Conservation (phyloP, 2,329 filamentous ascomycete species). For the Exophiala alcalophila region DNA sequence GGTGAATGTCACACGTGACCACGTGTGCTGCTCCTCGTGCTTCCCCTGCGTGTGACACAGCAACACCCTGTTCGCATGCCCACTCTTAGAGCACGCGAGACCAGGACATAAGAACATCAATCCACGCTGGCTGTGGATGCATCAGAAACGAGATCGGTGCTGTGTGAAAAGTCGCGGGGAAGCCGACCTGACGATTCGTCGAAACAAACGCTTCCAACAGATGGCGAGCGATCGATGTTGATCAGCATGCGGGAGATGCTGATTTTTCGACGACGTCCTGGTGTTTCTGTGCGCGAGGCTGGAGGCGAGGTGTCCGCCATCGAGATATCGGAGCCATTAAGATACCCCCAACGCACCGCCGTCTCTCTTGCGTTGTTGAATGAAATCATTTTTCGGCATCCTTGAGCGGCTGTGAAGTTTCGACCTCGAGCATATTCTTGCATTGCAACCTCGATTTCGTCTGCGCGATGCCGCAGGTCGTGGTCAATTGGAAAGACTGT, state of each 20-base stretch:
- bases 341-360: slow-evolving; percentile 15
- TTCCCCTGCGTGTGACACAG: background rate
- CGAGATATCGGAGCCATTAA: background rate
- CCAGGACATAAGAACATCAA: too few relatives aligned
- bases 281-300: slow-evolving; percentile 1
- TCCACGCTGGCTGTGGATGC: slow-evolving; percentile 10
- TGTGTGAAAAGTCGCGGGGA: slow-evolving; percentile 1
- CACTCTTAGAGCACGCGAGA: background rate
- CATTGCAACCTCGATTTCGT: background rate
- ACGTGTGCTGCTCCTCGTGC: background rate
- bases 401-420: slow-evolving; percentile 12
- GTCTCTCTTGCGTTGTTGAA: slow-evolving; percentile 10
- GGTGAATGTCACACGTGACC: background rate
- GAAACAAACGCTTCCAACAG: slow-evolving; percentile 8
- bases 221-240: slow-evolving; percentile 20
- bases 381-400: slow-evolving; percentile 4
- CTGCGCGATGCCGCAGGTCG: background rate
- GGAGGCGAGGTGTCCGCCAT: background rate
- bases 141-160: slow-evolving; percentile 11
- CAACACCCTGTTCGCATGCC: background rate
- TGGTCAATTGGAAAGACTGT: background rate
- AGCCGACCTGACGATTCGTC: slow-evolving; percentile 6
- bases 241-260: slow-evolving; percentile 24
- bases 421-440: slow-evolving; percentile 11
- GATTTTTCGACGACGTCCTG: slow-evolving; percentile 19